Evolutionary conservation across 768 basidiomycete species (phyloP).

Genomic region (Mycena capillaripes): DNA sequence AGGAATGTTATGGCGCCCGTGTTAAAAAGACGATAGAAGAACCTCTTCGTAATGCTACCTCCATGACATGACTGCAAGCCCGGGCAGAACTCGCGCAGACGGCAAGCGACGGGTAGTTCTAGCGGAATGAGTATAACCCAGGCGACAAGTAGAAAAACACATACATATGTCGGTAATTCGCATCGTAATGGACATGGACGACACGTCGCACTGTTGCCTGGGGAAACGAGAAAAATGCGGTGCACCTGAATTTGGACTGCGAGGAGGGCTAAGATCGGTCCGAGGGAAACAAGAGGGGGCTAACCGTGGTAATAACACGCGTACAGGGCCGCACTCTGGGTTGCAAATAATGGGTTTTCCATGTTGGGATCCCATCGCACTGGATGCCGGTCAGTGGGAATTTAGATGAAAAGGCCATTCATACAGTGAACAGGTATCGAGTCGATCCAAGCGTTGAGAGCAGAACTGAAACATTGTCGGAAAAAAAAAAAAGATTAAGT

Average conservation of each 20-base stretch:
- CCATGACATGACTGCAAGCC: conserved; percentile 72
- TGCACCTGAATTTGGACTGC: conserved; percentile 71
- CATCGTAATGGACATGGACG: neutral
- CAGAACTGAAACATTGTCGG: conserved; percentile 46
- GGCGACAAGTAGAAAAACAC: neutral
- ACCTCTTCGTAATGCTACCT: conserved; percentile 45
- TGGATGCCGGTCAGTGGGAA: conserved; percentile 40
- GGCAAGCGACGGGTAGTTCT: conserved; percentile 67
- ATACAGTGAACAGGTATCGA: conserved; percentile 68
- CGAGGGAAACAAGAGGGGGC: neutral
- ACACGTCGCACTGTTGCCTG: conserved; percentile 44
- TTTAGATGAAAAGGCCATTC: neutral
- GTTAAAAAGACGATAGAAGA: too few relatives aligned
- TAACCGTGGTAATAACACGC: conserved; percentile 39
- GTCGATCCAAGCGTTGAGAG: conserved; percentile 78
- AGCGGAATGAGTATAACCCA: conserved; percentile 13
- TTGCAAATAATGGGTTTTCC: conserved; percentile 35
- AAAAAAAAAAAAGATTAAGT: too few relatives aligned
- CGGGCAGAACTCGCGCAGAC: conserved; percentile 83
- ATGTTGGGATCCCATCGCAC: conserved; percentile 48
- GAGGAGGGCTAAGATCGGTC: neutral
- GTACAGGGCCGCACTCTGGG: conserved; percentile 41
- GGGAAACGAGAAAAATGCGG: conserved; percentile 74
- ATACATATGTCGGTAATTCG: neutral
- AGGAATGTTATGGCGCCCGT: too few relatives aligned